A percentile compares a stretch with the other conserved stretches of the same genome.
Conservation (phyloP, 495 filamentous ascomycete species). For the Hypomontagnella submonticulosa region DNA sequence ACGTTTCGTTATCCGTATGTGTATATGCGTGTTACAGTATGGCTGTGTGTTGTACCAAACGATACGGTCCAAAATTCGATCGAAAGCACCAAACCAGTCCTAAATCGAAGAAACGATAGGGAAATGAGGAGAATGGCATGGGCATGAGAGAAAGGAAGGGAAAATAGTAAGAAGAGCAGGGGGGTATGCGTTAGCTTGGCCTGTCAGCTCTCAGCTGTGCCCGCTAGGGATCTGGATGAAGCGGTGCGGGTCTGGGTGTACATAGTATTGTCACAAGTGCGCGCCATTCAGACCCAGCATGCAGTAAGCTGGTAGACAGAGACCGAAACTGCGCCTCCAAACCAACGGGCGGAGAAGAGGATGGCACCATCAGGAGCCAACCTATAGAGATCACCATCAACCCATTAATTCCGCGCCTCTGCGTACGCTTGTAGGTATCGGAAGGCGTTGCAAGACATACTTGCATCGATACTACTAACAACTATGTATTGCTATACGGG, state of each 20-base stretch:
- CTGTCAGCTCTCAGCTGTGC: conserved; percentile 45
- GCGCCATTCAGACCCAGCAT: conserved; percentile 36
- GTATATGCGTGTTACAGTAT: background rate
- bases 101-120: conserved; percentile 27
- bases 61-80: conserved; percentile 15
- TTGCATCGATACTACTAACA: background rate
- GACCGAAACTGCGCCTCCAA: conserved; percentile 33
- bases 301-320: conserved; percentile 31
- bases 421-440: conserved; percentile 5
- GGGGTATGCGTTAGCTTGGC: conserved; percentile 27
- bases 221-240: conserved; percentile 36
- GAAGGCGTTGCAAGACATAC: conserved; percentile 1
- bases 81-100: conserved; percentile 15
- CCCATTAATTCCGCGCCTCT: conserved; percentile 19
- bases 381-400: conserved; percentile 30
- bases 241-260: conserved; percentile 34
- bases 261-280: conserved; percentile 31
- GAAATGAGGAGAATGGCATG: conserved; percentile 24
- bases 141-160: conserved; percentile 32
- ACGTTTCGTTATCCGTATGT: background rate
- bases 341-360: conserved; percentile 24
- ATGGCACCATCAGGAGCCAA: conserved; percentile 40
- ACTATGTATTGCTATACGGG: conserved; percentile 14
- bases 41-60: conserved; percentile 19
- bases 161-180: conserved; percentile 32